Evolutionary conservation across 2,329 filamentous ascomycete genomes (phyloP).

Genomic region (Penicillium sp.): DNA sequence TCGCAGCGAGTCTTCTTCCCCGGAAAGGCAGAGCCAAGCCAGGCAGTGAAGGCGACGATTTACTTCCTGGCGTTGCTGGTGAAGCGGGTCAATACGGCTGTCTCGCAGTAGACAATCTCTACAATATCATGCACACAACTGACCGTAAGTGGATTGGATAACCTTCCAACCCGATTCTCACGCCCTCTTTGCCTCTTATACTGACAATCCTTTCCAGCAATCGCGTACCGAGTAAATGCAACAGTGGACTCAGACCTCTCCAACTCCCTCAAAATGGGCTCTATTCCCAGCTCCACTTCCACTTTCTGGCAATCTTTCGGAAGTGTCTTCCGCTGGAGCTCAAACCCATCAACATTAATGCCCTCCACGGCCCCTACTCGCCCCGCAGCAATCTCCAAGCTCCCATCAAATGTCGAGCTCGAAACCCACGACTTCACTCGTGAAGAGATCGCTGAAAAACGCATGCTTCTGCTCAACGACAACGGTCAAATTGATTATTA

Average conservation of each 20-base stretch:
- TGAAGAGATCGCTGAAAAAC: slow-evolving; percentile 87
- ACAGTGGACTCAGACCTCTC: slow-evolving; percentile 81
- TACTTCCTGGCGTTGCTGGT: slow-evolving; percentile 65
- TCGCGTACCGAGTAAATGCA: slow-evolving; percentile 89
- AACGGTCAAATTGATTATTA: slow-evolving; percentile 96
- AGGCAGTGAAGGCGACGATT: slow-evolving; percentile 65
- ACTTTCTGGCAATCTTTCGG: slow-evolving; percentile 65
- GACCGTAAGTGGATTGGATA: slow-evolving; percentile 48
- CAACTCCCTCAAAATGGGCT: slow-evolving; percentile 69
- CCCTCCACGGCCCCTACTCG: slow-evolving; percentile 63
- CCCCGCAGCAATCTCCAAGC: slow-evolving; percentile 58
- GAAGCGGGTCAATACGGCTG: slow-evolving; percentile 80
- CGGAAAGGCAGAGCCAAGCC: slow-evolving; percentile 73
- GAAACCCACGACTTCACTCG: slow-evolving; percentile 93
- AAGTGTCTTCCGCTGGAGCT: slow-evolving; percentile 59
- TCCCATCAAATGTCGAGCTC: slow-evolving; percentile 75
- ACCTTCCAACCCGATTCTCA: neutral
- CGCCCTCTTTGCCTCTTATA: slow-evolving; percentile 36
- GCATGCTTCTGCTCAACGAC: slow-evolving; percentile 85
- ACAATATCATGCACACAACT: slow-evolving; percentile 80
- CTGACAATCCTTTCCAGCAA: slow-evolving; percentile 55
- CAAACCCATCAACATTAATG: slow-evolving; percentile 48
- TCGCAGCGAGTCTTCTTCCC: slow-evolving; percentile 63
- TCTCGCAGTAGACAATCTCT: slow-evolving; percentile 90
- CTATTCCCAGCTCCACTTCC: slow-evolving; percentile 70